Percentiles rank a stretch among this genome's conserved stretches.
Conservation (phyloP, 108 stramenopile genomes). For the Heterococcus sp. region DNA sequence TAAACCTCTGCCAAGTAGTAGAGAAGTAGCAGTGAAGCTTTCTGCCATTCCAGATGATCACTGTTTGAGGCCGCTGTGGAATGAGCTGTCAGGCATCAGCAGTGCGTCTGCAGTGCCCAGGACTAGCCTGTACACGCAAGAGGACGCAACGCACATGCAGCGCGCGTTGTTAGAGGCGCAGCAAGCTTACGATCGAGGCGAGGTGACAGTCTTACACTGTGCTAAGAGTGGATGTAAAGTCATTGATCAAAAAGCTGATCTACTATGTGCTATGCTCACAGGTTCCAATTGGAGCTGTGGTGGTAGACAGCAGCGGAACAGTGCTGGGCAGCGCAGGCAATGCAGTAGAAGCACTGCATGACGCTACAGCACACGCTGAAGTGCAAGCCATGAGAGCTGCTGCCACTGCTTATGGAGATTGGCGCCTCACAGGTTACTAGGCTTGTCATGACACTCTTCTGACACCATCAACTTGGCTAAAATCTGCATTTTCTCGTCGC, state of each 20-base stretch:
- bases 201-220: neutral
- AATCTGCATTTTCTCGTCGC: too few species aligned
- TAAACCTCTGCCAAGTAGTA: neutral
- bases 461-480: too few species aligned
- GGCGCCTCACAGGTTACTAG: constrained; percentile 1
- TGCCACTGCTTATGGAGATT: neutral
- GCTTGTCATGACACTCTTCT: too few species aligned
- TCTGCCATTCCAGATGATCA: too few species aligned
- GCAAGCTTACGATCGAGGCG: neutral
- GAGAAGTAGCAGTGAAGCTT: neutral
- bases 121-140: neutral
- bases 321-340: neutral
- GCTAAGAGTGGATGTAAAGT: neutral
- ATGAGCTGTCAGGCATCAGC: neutral
- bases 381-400: neutral
- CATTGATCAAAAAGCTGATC: neutral
- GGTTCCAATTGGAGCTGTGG: neutral
- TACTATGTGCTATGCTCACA: neutral
- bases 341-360: neutral
- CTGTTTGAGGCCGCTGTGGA: neutral
- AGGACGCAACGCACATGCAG: neutral
- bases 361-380: neutral
- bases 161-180: neutral
- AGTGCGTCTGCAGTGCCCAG: too few species aligned
- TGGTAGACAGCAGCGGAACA: neutral